phyloP scores from a whole-genome alignment of 129 eudicot genomes.

The Helianthus annuus region HanXRQr2.0-SUNRISE NC_035445.2:83324709-83325208 shows the following conservation, averaged over 20 bases:
- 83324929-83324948: conserved; percentile 68
- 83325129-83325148: too few relatives aligned
- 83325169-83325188: too few relatives aligned
- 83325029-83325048: too few relatives aligned
- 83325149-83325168: too few relatives aligned
- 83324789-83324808: conserved; percentile 45
- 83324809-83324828: conserved; percentile 57
- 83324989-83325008: too few relatives aligned
- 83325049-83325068: too few relatives aligned
- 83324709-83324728: conserved; percentile 52
- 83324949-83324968: conserved; percentile 32
- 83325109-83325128: too few relatives aligned
- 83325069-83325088: too few relatives aligned
- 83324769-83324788: conserved; percentile 49
- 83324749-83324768: conserved; percentile 66
- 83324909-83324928: conserved; percentile 42
- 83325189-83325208: too few relatives aligned
- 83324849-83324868: conserved; percentile 42
- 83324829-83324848: conserved; percentile 28
- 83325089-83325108: too few relatives aligned
- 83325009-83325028: too few relatives aligned
- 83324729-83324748: conserved; percentile 47
- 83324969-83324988: too few relatives aligned
- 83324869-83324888: conserved; percentile 32
- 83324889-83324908: conserved; percentile 24